Conservation (phyloP, 331 rosid genomes). For the Arachis monticola region DNA sequence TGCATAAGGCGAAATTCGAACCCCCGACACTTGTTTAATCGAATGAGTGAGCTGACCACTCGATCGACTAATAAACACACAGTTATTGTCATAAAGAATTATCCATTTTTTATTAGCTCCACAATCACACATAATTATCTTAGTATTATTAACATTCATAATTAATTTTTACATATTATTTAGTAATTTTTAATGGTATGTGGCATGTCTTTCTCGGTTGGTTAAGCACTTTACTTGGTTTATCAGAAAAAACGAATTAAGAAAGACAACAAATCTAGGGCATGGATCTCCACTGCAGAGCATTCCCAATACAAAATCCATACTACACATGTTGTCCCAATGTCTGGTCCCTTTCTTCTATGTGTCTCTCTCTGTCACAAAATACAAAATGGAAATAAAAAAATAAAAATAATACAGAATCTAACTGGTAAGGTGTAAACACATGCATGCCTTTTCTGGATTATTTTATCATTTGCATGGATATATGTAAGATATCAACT, state of each 20-base stretch:
- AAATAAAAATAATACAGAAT: background rate
- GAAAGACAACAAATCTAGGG: slow-evolving; percentile 36
- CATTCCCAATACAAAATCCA: slow-evolving; percentile 47
- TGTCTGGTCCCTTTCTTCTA: slow-evolving; percentile 33
- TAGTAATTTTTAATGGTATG: background rate
- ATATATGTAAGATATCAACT: slow-evolving; percentile 33
- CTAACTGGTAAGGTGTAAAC: slow-evolving; percentile 22
- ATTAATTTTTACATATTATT: background rate
- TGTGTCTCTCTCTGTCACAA: background rate
- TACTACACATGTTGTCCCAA: slow-evolving; percentile 20
- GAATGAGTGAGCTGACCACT: too few species aligned
- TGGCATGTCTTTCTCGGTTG: background rate
- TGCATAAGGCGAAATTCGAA: too few species aligned
- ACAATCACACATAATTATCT: too few species aligned
- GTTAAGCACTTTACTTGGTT: slow-evolving; percentile 36
- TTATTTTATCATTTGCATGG: slow-evolving; percentile 51
- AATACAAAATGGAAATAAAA: background rate
- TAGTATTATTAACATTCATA: background rate
- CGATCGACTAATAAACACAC: too few species aligned
- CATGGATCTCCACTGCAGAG: slow-evolving; percentile 23
- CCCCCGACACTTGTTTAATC: too few species aligned
- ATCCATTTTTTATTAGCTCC: too few species aligned
- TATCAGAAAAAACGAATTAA: background rate
- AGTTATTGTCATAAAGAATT: too few species aligned
- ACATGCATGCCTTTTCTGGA: slow-evolving; percentile 38